Evolutionary conservation across 306 rosid genomes (phyloP).

Genomic region (cucumber (Cucumis sativus)): DNA sequence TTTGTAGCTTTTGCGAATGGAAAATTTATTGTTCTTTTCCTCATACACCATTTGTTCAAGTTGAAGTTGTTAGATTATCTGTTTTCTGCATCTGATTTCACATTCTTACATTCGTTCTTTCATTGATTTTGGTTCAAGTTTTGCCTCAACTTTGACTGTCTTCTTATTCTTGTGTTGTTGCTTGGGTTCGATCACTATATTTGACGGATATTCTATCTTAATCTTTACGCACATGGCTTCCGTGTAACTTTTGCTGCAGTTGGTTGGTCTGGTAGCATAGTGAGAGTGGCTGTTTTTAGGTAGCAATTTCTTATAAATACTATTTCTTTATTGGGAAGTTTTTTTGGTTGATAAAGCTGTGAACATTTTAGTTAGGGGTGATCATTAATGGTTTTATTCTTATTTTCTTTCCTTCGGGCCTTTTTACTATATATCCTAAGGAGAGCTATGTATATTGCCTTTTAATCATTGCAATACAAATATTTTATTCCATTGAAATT

Average conservation of each 20-base stretch:
- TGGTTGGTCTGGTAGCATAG: background rate
- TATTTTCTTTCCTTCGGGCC: too few species aligned
- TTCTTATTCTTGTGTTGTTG: background rate
- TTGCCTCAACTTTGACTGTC: background rate
- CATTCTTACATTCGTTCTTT: background rate
- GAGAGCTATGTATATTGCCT: too few species aligned
- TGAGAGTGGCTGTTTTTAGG: background rate
- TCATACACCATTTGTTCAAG: background rate
- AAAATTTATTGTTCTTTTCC: background rate
- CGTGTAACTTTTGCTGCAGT: background rate
- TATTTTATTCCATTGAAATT: too few species aligned
- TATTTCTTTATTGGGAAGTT: background rate
- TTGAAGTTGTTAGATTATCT: background rate
- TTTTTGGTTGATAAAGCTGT: background rate
- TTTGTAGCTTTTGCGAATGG: slow-evolving; percentile 17
- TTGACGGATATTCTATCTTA: background rate
- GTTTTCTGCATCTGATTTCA: background rate
- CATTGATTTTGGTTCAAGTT: background rate
- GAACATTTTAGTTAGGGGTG: too few species aligned
- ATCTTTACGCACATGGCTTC: background rate
- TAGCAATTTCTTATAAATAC: background rate
- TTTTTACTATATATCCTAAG: too few species aligned
- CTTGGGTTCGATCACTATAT: background rate
- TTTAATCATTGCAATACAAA: too few species aligned
- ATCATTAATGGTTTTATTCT: too few species aligned